Evolutionary conservation across 352 stramenopile species (phyloP).

Genomic region (Pythium aristosporum): DNA sequence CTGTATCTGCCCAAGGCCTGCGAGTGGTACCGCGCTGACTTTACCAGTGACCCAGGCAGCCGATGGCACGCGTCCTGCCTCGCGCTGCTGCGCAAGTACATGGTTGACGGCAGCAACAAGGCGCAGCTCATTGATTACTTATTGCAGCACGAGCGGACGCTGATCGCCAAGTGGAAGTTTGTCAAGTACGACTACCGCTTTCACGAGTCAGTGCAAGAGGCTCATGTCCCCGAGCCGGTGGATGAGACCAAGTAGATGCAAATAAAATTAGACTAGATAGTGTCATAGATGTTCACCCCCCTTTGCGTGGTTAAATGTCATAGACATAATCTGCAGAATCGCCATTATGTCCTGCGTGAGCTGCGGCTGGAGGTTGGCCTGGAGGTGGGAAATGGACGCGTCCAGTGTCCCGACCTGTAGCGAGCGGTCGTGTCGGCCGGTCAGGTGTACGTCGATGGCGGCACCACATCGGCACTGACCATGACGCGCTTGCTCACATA

Average conservation of each 20-base stretch:
- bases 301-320: no score
- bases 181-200: conserved; percentile 58
- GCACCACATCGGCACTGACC: not conserved
- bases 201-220: conserved; percentile 35
- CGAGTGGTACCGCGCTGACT: conserved; percentile 58
- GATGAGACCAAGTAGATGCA: not conserved
- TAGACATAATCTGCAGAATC: no score
- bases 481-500: not conserved
- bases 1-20: conserved; percentile 55
- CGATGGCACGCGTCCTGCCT: conserved; percentile 33
- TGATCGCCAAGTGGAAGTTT: conserved; percentile 49
- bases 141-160: conserved; percentile 29
- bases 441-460: no score
- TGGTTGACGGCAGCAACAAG: conserved; percentile 32
- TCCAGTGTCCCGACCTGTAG: not conserved
- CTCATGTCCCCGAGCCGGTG: not conserved
- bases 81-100: conserved; percentile 31
- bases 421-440: no score
- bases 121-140: conserved; percentile 40
- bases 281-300: no score
- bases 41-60: conserved; percentile 23
- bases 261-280: no score
- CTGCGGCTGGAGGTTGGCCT: not conserved
- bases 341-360: no score
- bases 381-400: not conserved